A percentile compares a stretch with the other conserved stretches of the same genome.
phyloP scores from a whole-genome alignment of 2,329 filamentous ascomycete species.

The Stromatinia cepivora region DNA sequence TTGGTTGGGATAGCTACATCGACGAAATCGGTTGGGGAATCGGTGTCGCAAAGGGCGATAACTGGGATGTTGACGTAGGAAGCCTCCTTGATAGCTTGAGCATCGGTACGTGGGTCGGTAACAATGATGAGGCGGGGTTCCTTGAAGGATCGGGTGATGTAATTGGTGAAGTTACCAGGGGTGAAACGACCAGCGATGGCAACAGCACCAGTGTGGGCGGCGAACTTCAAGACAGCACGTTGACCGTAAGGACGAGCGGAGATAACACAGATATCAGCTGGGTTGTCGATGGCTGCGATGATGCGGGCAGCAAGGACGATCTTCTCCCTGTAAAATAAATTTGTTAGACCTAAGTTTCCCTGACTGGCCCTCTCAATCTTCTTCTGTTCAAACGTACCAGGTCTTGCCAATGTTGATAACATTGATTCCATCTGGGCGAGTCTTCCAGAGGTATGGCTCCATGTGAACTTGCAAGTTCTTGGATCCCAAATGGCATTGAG shows the following conservation, averaged over 20 bases:
- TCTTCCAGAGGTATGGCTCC: constrained; percentile 99
- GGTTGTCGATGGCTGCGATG: constrained; percentile 99
- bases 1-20: constrained; percentile 99
- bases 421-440: constrained; percentile 96
- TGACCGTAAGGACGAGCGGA: constrained; percentile 99
- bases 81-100: constrained; percentile 99
- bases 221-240: constrained; percentile 99
- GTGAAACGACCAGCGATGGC: constrained; percentile 99
- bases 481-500: constrained; percentile 93
- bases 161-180: constrained; percentile 99
- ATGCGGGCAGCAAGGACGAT: constrained; percentile 98
- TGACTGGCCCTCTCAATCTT: constrained; percentile 46
- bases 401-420: constrained; percentile 99
- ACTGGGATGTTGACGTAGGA: constrained; percentile 99
- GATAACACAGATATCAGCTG: constrained; percentile 98
- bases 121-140: constrained; percentile 99
- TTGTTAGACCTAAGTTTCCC: constrained; percentile 99
- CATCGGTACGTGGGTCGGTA: constrained; percentile 98
- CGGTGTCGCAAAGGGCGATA: constrained; percentile 97
- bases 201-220: constrained; percentile 94
- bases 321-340: constrained; percentile 78
- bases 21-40: constrained; percentile 99
- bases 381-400: constrained; percentile 63
- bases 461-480: constrained; percentile 99
- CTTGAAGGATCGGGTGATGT: constrained; percentile 99